Evolutionary conservation across 805 yeast genomes (phyloP).

Genomic region (Maudiozyma bulderi): DNA sequence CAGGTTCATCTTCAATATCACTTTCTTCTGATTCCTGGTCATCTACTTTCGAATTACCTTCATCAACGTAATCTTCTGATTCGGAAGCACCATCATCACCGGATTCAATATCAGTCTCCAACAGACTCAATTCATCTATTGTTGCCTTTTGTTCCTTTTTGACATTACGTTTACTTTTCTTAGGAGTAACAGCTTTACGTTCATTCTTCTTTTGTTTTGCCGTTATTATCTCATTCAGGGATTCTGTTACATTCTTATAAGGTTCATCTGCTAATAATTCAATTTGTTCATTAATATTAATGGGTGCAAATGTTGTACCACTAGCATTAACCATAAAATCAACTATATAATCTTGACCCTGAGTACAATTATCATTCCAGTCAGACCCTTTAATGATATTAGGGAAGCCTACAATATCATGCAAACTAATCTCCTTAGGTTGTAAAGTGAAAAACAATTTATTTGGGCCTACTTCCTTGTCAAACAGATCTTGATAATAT

Average conservation of each 20-base stretch:
- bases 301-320: conserved; percentile 8
- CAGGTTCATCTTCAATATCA: conserved; percentile 5
- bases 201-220: too few relatives aligned
- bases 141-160: too few relatives aligned
- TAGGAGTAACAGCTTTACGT: too few relatives aligned
- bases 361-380: conserved; percentile 8
- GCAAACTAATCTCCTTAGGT: conserved; percentile 31
- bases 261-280: not conserved
- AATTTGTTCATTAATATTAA: conserved; percentile 8
- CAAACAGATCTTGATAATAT: conserved; percentile 8
- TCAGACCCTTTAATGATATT: conserved; percentile 33
- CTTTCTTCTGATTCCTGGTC: not conserved
- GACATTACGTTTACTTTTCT: too few relatives aligned
- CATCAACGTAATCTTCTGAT: not conserved
- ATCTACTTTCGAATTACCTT: not conserved
- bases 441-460: conserved; percentile 50
- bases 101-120: too few relatives aligned
- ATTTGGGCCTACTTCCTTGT: conserved; percentile 20
- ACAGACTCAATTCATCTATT: too few relatives aligned
- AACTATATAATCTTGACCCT: conserved; percentile 7
- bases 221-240: too few relatives aligned
- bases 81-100: too few relatives aligned
- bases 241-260: not conserved
- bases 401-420: conserved; percentile 35
- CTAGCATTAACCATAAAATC: conserved; percentile 14